Evolutionary conservation across 257 asterid species (phyloP), one percentile per base, ranked within the genome.

Genomic region (Primulina eburnea): DNA sequence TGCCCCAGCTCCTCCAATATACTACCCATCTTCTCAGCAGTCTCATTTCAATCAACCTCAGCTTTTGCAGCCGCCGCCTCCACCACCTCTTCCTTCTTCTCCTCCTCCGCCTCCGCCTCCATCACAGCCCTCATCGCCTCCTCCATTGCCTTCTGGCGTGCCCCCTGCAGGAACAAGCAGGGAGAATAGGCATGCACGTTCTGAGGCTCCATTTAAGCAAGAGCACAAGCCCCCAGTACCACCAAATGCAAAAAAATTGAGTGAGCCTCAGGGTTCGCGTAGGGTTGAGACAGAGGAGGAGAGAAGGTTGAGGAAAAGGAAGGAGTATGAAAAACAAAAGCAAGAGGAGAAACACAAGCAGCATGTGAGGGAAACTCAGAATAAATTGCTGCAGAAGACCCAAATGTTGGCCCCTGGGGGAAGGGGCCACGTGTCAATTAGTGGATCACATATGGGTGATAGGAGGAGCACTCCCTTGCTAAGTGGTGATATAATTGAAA

Each of bases 221-320:
- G 80, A 79, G 62, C 82, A 74, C 37, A 86, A 83, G 71, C 91
- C 87, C 65, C 83, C 94, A n/a, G 81, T 82, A 75, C 89, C 89
- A 4, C 69, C 74, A 52, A 73, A 29, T 59, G 72, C 78, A 56
- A 91, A 82, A 70, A 87, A 76, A 73, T 14, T 82, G 2, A 68
- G 78, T 43, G 90, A 87, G 64, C 86, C 66, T 30, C 92, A 78
- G 17, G 82, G 74, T 59, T 64, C 73, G 29, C 84, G 82, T 71
- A 82, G 89, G 77, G 82, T 72, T 67, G 97, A 94, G 88, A 89
- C 91, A 6, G 99, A 91, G 81, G 97, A 89, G 32, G 99, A 93
- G 81, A 87, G 97, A 75, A 89, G 97, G 82, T 34, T 83, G 81
- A 80, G 96, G 72, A 89, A 89, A 83, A 90, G 78, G 82, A 83